Base-by-base conservation (phyloP, 768 basidiomycete genomes). In the Suillus ampliporus region DNA sequence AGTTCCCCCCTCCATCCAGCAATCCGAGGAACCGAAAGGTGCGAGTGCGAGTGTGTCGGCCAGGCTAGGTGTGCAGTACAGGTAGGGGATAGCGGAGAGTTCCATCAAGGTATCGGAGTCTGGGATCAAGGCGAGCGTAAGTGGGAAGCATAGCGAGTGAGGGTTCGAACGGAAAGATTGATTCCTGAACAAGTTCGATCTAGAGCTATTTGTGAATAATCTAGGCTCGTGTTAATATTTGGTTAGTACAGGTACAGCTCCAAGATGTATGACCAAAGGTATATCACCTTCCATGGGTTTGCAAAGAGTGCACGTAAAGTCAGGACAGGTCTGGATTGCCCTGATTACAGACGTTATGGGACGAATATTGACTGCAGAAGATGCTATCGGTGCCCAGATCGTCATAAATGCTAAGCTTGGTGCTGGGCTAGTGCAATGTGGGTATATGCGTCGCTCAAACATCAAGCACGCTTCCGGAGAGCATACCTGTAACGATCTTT, bases 31-130 rank as follows among this genome's bases (percentile, higher is more conserved):
- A 38, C 23, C 15, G 15, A 35, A 19, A 11, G 23, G 23, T 17
- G 54, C 6, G 3, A 10, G 54, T 56, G 15, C 5, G 6, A 10
- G 37, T 56, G 15, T 3, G 3, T 11, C 9, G 37, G 23, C 5
- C 54, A 38, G 23, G 5, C 6, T 5, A 2, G 73, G 74, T 19
- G 73, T 67, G 46, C 69, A 60, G 58, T 71, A 74, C 13, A 76
- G 47, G 48, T 73, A 76, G 1, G 73, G 74, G 5, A 74, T 69
- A 21, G 74, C 74, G 4, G 74, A 76, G 51, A 74, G 71, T 28
- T 73, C 71, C 34, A 60, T 67, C 53, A 58, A 61, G 6, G 66
- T 40, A 21, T 65, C 60, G 4, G 69, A 35, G 47, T 3, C n/a
- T 17, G 44, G 69, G 61, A 26, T 67, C 71, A 54, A 68, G 64